Conservation (phyloP, 371 early-diverging fungal species). For the Rhizopus sp. region DNA sequence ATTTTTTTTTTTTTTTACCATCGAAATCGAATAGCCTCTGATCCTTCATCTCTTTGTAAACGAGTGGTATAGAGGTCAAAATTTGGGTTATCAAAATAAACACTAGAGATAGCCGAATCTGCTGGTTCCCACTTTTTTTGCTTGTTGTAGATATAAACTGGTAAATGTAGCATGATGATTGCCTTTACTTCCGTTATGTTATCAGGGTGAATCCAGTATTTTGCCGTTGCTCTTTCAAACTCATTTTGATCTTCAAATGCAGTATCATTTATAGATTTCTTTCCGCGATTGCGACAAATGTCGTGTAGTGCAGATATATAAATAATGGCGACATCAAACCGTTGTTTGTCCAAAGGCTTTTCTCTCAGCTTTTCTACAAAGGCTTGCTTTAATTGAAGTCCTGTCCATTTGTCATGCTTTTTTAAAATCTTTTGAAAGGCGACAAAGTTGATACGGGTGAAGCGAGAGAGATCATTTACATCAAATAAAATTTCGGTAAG, state of each 20-base stretch:
- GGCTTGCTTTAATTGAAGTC: constrained; percentile 10
- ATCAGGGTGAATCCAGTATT: constrained; percentile 99
- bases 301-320: constrained; percentile 83
- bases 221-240: constrained; percentile 88
- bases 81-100: constrained; percentile 94
- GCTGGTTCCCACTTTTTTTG: constrained; percentile 53
- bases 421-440: constrained; percentile 94
- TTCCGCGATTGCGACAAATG: constrained; percentile 72
- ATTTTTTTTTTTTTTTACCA: too few species aligned
- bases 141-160: constrained; percentile 82
- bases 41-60: constrained; percentile 88
- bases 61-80: constrained; percentile 93
- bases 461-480: constrained; percentile 83
- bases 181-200: constrained; percentile 95
- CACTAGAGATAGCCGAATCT: constrained; percentile 72
- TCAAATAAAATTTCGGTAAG: constrained; percentile 76
- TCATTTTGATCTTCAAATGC: constrained; percentile 53
- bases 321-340: constrained; percentile 79
- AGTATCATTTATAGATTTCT: constrained; percentile 40
- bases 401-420: constrained; percentile 78
- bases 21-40: constrained; percentile 89
- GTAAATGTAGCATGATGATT: constrained; percentile 87
- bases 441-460: constrained; percentile 87
- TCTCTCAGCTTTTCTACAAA: constrained; percentile 9
- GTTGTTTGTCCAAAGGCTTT: constrained; percentile 20